Conservation (phyloP, 1,284 basidiomycete species). For the Papiliotrema flavescens region DNA sequence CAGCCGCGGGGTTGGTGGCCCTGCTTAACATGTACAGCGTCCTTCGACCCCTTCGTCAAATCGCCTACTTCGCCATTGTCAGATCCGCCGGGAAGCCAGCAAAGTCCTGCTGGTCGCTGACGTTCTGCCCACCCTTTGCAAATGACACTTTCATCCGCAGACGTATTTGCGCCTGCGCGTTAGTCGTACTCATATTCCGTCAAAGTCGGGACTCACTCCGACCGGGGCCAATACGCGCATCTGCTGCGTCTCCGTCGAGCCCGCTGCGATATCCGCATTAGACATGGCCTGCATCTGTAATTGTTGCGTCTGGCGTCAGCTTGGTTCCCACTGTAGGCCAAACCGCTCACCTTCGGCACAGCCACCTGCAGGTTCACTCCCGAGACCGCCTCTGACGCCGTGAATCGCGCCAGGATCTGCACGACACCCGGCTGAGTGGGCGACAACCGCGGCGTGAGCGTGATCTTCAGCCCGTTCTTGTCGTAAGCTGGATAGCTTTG, state of each 20-base stretch:
- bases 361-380: conserved; percentile 93
- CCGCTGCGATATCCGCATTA: conserved; percentile 71
- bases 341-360: conserved; percentile 75
- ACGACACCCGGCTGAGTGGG: conserved; percentile 76
- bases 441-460: conserved; percentile 79
- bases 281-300: conserved; percentile 98
- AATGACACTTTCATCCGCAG: conserved; percentile 83
- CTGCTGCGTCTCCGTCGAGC: conserved; percentile 85
- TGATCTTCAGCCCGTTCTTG: conserved; percentile 83
- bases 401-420: conserved; percentile 86
- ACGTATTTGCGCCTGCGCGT: conserved; percentile 68
- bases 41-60: too few species aligned
- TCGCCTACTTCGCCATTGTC: conserved; percentile 51
- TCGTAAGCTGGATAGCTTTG: conserved; percentile 84
- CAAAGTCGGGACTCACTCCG: conserved; percentile 60
- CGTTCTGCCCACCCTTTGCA: conserved; percentile 60
- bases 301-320: conserved; percentile 73
- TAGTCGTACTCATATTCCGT: background rate
- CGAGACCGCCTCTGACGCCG: conserved; percentile 59
- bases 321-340: too few species aligned
- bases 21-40: too few species aligned
- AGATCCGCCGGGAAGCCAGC: conserved; percentile 78
- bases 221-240: conserved; percentile 85
- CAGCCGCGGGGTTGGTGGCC: too few species aligned
- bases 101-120: conserved; percentile 95